Evolutionary conservation across 345 rosid genomes (phyloP).

Genomic region (Eucalyptus coolabah): DNA sequence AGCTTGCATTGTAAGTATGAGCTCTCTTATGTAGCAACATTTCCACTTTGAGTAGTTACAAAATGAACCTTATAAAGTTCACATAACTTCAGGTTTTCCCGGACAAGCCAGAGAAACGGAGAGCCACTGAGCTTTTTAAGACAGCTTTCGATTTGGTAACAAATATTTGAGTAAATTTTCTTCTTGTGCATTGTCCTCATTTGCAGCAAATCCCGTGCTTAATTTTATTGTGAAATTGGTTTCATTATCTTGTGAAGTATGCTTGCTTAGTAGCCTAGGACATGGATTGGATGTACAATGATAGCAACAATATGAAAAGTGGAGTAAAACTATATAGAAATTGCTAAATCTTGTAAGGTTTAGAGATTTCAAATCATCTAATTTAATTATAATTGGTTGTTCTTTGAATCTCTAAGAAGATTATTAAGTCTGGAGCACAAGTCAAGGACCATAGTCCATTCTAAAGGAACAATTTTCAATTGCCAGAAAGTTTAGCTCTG

Average conservation of each 20-base stretch:
- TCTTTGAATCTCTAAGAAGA: not conserved
- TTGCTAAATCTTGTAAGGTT: not conserved
- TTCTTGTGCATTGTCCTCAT: not conserved
- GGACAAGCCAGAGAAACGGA: conserved; percentile 81
- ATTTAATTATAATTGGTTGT: not conserved
- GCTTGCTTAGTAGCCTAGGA: not conserved
- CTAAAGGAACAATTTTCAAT: not conserved
- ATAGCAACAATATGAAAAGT: not conserved
- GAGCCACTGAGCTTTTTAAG: conserved; percentile 65
- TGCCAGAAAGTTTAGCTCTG: not conserved
- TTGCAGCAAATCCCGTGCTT: not conserved
- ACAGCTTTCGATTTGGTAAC: conserved; percentile 72
- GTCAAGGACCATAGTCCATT: not conserved
- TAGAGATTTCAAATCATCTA: not conserved
- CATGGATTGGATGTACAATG: not conserved
- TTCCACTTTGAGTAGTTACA: not conserved
- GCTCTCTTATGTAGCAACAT: not conserved
- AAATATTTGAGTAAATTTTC: not conserved
- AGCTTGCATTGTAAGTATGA: conserved; percentile 67
- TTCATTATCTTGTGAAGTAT: not conserved
- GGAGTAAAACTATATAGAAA: not conserved
- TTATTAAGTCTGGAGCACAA: not conserved
- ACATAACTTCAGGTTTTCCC: conserved; percentile 57
- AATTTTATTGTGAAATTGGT: not conserved
- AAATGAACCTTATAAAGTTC: not conserved